phyloP scores from a whole-genome alignment of 768 basidiomycete genomes.

The Mycena rosella region DNA sequence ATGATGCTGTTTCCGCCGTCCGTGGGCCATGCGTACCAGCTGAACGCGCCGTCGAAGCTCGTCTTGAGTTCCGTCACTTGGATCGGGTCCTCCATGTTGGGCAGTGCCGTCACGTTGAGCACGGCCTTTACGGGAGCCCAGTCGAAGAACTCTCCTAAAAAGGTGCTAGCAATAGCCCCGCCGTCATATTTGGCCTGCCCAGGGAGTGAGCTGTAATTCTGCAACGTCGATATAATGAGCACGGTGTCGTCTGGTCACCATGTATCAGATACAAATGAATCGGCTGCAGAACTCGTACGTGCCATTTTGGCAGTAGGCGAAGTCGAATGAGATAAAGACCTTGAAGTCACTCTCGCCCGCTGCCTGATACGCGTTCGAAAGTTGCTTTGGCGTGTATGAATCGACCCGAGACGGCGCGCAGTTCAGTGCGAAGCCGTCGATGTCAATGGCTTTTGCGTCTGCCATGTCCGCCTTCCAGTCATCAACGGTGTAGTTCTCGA shows the following conservation, averaged over 20 bases:
- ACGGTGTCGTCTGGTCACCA: constrained; percentile 39
- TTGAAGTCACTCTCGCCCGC: constrained; percentile 51
- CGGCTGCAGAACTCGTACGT: background rate
- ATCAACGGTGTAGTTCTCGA: constrained; percentile 29
- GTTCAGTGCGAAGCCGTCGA: constrained; percentile 59
- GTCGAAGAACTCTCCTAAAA: constrained; percentile 59
- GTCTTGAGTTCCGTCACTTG: constrained; percentile 32
- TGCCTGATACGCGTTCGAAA: constrained; percentile 53
- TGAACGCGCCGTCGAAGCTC: constrained; percentile 45
- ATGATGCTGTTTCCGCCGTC: constrained; percentile 32
- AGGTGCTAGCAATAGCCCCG: constrained; percentile 56
- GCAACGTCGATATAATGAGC: constrained; percentile 48
- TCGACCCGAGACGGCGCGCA: constrained; percentile 43
- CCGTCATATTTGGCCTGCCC: constrained; percentile 52
- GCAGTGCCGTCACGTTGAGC: constrained; percentile 41
- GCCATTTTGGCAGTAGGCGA: constrained; percentile 47
- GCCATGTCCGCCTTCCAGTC: constrained; percentile 31
- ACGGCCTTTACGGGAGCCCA: constrained; percentile 39
- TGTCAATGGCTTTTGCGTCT: constrained; percentile 26
- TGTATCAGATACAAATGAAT: background rate
- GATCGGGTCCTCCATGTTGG: constrained; percentile 41
- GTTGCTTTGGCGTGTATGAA: constrained; percentile 48
- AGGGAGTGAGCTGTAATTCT: constrained; percentile 51
- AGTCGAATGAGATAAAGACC: constrained; percentile 50
- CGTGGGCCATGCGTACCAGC: constrained; percentile 45